phyloP scores from a whole-genome alignment of 2,329 filamentous ascomycete genomes.

The Leptoxyphium fumago region DNA sequence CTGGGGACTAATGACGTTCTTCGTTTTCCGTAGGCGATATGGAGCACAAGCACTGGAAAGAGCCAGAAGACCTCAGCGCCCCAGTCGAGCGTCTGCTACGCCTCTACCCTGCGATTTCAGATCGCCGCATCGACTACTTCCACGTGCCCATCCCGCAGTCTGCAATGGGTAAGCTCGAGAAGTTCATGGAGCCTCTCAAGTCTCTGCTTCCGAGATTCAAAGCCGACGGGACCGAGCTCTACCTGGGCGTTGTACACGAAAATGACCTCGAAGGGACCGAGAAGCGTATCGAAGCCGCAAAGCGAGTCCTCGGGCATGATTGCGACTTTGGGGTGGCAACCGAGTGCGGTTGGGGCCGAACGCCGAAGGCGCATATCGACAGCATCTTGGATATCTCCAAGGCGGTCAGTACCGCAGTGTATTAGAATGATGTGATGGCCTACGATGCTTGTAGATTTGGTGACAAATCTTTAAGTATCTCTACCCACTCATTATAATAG shows the following conservation, averaged over 20 bases:
- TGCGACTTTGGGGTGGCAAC: constrained; percentile 26
- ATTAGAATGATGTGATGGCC: no score
- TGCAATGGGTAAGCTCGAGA: constrained; percentile 19
- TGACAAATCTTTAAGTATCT: no score
- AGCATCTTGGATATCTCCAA: constrained; percentile 10
- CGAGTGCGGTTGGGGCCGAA: constrained; percentile 29
- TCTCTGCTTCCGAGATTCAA: constrained; percentile 15
- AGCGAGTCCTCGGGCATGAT: constrained; percentile 11
- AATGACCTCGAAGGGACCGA: constrained; percentile 25
- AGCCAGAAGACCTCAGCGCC: constrained; percentile 23
- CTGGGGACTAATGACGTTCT: no score
- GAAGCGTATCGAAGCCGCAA: constrained; percentile 24
- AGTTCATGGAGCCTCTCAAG: constrained; percentile 26
- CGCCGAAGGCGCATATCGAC: constrained; percentile 16
- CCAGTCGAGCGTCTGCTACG: constrained; percentile 24
- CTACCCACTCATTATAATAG: no score
- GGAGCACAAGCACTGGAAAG: constrained; percentile 29
- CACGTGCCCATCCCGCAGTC: constrained; percentile 31
- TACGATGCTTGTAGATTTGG: no score
- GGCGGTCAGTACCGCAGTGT: constrained; percentile 3
- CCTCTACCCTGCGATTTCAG: constrained; percentile 9
- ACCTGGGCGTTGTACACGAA: constrained; percentile 27
- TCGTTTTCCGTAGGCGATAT: constrained; percentile 19
- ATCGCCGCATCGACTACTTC: constrained; percentile 24
- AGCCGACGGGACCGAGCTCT: constrained; percentile 21